phyloP scores from a whole-genome alignment of 768 basidiomycete genomes.

The Leucosporidium creatinivorum region DNA sequence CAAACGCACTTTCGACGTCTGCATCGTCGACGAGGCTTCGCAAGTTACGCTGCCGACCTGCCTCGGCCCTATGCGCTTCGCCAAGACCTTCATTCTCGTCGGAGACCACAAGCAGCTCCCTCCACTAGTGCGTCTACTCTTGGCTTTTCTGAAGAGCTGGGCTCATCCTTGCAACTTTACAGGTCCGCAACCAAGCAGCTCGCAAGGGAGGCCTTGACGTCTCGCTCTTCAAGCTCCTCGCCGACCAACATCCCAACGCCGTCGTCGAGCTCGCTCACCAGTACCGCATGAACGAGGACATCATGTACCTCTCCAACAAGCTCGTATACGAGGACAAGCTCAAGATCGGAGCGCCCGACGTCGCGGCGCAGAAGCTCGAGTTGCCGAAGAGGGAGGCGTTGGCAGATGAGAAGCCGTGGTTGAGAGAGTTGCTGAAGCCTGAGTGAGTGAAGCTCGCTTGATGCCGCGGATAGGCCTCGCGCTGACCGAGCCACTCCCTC shows the following conservation, averaged over 20 bases:
- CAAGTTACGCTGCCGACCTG: constrained; percentile 95
- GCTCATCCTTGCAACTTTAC: neutral
- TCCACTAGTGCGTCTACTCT: constrained; percentile 68
- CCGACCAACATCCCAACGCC: constrained; percentile 63
- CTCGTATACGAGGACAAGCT: constrained; percentile 75
- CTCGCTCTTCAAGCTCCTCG: constrained; percentile 80
- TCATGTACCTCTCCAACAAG: constrained; percentile 82
- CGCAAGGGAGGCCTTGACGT: constrained; percentile 78
- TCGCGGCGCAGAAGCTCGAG: constrained; percentile 56
- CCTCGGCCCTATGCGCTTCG: constrained; percentile 82
- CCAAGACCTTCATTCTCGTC: constrained; percentile 84
- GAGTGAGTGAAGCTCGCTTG: constrained; percentile 10
- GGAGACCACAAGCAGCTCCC: constrained; percentile 97
- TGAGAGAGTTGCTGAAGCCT: constrained; percentile 13
- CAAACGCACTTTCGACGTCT: constrained; percentile 82
- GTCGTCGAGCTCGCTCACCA: constrained; percentile 80
- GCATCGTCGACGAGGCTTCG: constrained; percentile 96
- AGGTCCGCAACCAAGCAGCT: constrained; percentile 77
- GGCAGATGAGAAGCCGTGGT: constrained; percentile 14
- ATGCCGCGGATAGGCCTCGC: too few species aligned
- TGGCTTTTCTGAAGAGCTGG: too few species aligned
- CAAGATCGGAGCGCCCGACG: constrained; percentile 64
- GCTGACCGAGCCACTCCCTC: too few species aligned
- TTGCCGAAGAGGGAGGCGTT: constrained; percentile 52
- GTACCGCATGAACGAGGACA: constrained; percentile 94